Conservation (phyloP, 345 rosid genomes). For the Syzygium grande region DNA sequence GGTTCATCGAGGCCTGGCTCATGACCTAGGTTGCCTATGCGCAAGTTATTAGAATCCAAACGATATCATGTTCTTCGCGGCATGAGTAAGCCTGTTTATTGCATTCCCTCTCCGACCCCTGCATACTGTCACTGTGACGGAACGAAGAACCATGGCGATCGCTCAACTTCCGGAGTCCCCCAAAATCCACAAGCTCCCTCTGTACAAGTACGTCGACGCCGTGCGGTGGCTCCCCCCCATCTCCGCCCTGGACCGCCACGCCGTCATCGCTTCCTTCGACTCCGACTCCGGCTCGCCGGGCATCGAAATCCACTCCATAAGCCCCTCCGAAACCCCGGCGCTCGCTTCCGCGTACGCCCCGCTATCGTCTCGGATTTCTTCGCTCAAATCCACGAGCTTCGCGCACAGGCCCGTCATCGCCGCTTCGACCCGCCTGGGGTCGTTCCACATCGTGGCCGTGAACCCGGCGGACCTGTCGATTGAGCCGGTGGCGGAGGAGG, state of each 20-base stretch:
- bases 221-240: constrained; percentile 84
- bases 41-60: too few species aligned
- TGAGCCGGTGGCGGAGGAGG: constrained; percentile 15
- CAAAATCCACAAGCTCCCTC: constrained; percentile 45
- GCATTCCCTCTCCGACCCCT: neutral
- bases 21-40: too few species aligned
- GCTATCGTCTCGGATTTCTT: constrained; percentile 45
- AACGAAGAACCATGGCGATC: constrained; percentile 33
- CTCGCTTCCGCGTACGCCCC: constrained; percentile 50
- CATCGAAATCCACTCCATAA: constrained; percentile 44
- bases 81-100: too few species aligned
- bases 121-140: constrained; percentile 1
- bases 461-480: constrained; percentile 17
- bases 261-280: constrained; percentile 46
- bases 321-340: constrained; percentile 14
- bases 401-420: neutral
- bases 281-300: constrained; percentile 39
- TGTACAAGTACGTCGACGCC: constrained; percentile 51
- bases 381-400: constrained; percentile 32
- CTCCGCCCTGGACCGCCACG: constrained; percentile 54
- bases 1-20: too few species aligned
- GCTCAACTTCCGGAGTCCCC: constrained; percentile 22
- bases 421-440: constrained; percentile 14
- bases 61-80: too few species aligned
- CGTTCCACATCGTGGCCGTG: constrained; percentile 39